Evolutionary conservation across 768 basidiomycete genomes (phyloP), one percentile per base, ranked within the genome.

Genomic region (Gloeostereum incarnatum): DNA sequence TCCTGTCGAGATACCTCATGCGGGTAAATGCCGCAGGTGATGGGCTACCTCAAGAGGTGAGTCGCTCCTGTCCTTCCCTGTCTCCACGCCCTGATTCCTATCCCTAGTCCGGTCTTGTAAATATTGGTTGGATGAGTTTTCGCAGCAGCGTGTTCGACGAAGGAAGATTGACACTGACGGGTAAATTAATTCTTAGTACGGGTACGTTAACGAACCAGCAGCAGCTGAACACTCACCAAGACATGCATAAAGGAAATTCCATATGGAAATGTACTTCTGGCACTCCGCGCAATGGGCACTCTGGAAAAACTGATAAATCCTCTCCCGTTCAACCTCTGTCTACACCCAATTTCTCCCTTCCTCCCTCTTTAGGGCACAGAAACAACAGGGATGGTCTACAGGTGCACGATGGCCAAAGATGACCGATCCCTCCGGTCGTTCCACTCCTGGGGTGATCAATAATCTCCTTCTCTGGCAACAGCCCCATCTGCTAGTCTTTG

Each of bases 351-450:
- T 75, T 52, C 63, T 77, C 16, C 43, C 53, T 10, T 58, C 58
- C 24, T 67, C 74, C 10, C 56, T 73, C 23, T 33, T 49, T 4
- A 65, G 73, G 1, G 68, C 75, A 1, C 68, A 70, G 45, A 54
- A 64, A 2, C 73, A 75, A 51, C 63, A 78, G 50, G 66, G 68
- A 39, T 76, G 63, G 59, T 40, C 59, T 6, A 48, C 60, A 5
- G 75, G 75, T n/a, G 75, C 75, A 14, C 66, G 75, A 17, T 76
- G 73, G 74, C 67, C 71, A 6, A 78, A 78, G 51, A 76, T 75
- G 74, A 74, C 72, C 8, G 74, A 77, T 43, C 75, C 75, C 0
- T 60, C 65, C 0, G 75, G 75, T 6, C 66, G 75, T 13, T 72
- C 70, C 9, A 60, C 74, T 0, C 75, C 75, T 0, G 75, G 75